phyloP scores from a whole-genome alignment of 2,329 filamentous ascomycete species.

The Pseudogymnoascus sp. region DNA sequence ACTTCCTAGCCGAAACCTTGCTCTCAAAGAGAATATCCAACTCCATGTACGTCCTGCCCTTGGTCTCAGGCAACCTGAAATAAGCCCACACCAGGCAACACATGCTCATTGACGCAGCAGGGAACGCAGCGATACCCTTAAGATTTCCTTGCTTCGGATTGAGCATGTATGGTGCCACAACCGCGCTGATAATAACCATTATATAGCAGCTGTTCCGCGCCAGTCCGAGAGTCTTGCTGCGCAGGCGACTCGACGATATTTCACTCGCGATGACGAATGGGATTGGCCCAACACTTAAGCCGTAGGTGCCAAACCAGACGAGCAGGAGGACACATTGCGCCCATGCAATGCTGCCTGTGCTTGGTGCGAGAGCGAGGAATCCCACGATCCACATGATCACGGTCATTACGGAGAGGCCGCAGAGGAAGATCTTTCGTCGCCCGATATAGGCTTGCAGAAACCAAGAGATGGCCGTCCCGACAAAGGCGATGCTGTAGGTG shows the following conservation, averaged over 20 bases:
- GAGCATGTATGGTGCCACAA: slow-evolving; percentile 64
- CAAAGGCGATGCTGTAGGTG: slow-evolving; percentile 33
- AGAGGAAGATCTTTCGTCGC: slow-evolving; percentile 3
- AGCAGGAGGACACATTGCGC: slow-evolving; percentile 34
- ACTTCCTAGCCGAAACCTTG: slow-evolving; percentile 16
- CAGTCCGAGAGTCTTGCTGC: slow-evolving; percentile 34
- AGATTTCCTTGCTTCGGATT: slow-evolving; percentile 23
- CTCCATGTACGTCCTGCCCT: slow-evolving; percentile 18
- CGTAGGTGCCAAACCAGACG: slow-evolving; percentile 33
- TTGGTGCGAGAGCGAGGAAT: slow-evolving; percentile 10
- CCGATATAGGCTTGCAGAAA: slow-evolving; percentile 4
- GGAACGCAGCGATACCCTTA: slow-evolving; percentile 12
- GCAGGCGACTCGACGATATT: slow-evolving; percentile 30
- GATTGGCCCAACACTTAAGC: background rate
- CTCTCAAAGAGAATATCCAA: slow-evolving; percentile 19
- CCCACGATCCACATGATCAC: slow-evolving; percentile 7
- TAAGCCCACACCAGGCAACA: slow-evolving; percentile 10
- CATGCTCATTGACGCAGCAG: background rate
- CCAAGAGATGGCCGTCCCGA: slow-evolving; percentile 10
- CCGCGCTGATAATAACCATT: slow-evolving; percentile 26
- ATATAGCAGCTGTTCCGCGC: slow-evolving; percentile 49
- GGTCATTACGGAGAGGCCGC: slow-evolving; percentile 6
- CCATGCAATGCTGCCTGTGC: slow-evolving; percentile 30
- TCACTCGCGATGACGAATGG: slow-evolving; percentile 22
- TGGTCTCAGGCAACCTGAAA: slow-evolving; percentile 29